A percentile compares a stretch with the other conserved stretches of the same genome.
These are phyloP conservation scores for Wickerhamomyces sp. DNA, from an alignment of 1,139 yeast species.

Conservation along the genomic window DNA sequence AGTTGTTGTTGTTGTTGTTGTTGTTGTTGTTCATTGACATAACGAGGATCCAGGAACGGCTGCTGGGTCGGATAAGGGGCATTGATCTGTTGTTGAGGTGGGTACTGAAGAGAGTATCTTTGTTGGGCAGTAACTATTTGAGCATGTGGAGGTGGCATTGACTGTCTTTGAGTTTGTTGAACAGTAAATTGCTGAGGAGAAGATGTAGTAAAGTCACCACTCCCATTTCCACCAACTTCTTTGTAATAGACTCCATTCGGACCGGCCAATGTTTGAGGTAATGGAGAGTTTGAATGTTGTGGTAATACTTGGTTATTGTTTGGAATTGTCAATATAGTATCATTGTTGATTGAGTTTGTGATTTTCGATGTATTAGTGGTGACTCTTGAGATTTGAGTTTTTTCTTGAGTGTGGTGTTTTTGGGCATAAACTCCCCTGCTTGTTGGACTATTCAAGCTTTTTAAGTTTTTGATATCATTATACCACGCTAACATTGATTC, in stretches of 20 bases:
- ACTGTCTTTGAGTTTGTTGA: slow-evolving; percentile 10
- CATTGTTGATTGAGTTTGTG: slow-evolving; percentile 14
- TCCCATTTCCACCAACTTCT: slow-evolving; percentile 6
- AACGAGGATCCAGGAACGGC: slow-evolving; percentile 4
- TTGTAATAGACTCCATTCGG: slow-evolving; percentile 21
- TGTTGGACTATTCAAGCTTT: slow-evolving; percentile 51
- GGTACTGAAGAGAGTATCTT: slow-evolving; percentile 5
- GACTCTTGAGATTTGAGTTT: slow-evolving; percentile 19
- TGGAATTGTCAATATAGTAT: slow-evolving; percentile 25
- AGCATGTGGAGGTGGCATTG: slow-evolving; percentile 4
- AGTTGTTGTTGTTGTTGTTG: slow-evolving; percentile 3
- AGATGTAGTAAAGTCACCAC: slow-evolving; percentile 6
- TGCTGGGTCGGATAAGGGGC: slow-evolving; percentile 11
- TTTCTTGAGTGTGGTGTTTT: slow-evolving; percentile 21
- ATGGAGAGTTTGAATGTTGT: slow-evolving; percentile 13
- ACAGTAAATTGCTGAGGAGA: slow-evolving; percentile 7
- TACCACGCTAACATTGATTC: slow-evolving; percentile 82
- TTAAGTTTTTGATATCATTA: slow-evolving; percentile 64
- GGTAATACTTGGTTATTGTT: slow-evolving; percentile 19
- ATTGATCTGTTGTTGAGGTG: slow-evolving; percentile 5
- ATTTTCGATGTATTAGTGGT: slow-evolving; percentile 17
- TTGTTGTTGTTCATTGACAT: background rate
- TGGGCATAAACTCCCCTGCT: slow-evolving; percentile 39
- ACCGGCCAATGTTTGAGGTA: slow-evolving; percentile 17
- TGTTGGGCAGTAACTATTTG: slow-evolving; percentile 1